A percentile compares a stretch with the other conserved stretches of the same genome.
Conservation (phyloP, 2,329 filamentous ascomycete genomes). For the Scytalidium lignicola region DNA sequence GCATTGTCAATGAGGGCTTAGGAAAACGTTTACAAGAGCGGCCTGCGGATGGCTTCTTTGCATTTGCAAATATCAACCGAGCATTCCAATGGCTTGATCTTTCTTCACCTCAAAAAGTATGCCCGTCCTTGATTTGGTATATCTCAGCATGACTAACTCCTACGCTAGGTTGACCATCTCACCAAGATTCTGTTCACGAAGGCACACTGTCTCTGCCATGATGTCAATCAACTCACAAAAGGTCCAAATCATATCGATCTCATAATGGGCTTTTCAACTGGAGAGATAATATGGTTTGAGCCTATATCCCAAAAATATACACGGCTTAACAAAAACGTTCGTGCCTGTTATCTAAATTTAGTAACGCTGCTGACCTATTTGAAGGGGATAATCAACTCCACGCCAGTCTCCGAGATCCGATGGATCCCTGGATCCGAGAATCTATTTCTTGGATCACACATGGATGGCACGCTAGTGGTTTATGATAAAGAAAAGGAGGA, state of each 20-base stretch:
- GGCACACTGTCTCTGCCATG: constrained; percentile 90
- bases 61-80: constrained; percentile 92
- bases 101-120: constrained; percentile 64
- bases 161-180: constrained; percentile 70
- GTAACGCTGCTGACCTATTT: no score
- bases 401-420: constrained; percentile 78
- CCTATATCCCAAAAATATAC: constrained; percentile 94
- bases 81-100: constrained; percentile 96
- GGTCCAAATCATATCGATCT: constrained; percentile 77
- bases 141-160: constrained; percentile 18
- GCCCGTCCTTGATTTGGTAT: neutral
- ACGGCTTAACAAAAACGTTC: constrained; percentile 88
- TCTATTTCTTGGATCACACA: constrained; percentile 84
- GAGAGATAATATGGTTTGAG: constrained; percentile 98
- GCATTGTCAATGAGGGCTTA: constrained; percentile 81
- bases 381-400: constrained; percentile 79
- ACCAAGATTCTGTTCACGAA: constrained; percentile 97
- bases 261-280: constrained; percentile 91
- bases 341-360: constrained; percentile 15
- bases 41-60: constrained; percentile 73
- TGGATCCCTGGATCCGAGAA: constrained; percentile 96
- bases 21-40: constrained; percentile 76
- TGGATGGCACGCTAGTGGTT: constrained; percentile 84
- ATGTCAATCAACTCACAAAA: constrained; percentile 82
- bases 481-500: constrained; percentile 99